Evolutionary conservation across 2,329 filamentous ascomycete species (phyloP).

Genomic region (Aspergillus tamarii): DNA sequence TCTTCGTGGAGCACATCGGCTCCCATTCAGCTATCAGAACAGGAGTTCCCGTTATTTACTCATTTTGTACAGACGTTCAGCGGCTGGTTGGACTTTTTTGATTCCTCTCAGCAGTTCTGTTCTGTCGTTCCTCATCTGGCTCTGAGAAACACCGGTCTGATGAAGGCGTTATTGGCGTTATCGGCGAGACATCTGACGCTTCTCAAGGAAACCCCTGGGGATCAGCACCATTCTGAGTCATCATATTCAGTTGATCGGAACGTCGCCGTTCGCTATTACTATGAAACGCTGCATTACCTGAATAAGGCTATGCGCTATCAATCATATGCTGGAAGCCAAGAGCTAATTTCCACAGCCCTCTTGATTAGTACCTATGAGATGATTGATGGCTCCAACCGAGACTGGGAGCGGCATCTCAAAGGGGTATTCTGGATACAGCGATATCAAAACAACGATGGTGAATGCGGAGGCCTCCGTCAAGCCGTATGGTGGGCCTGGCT

Average conservation of each 20-base stretch:
- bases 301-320: constrained; percentile 62
- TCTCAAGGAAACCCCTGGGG: constrained; percentile 13
- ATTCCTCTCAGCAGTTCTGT: constrained; percentile 45
- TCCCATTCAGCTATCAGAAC: constrained; percentile 15
- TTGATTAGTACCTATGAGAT: constrained; percentile 68
- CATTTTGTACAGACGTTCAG: constrained; percentile 28
- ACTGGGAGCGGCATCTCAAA: constrained; percentile 66
- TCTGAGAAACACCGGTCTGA: constrained; percentile 58
- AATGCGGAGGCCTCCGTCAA: constrained; percentile 58
- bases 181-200: constrained; percentile 57
- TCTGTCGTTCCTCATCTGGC: constrained; percentile 45
- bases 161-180: constrained; percentile 62
- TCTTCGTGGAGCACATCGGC: constrained; percentile 18
- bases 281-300: constrained; percentile 65
- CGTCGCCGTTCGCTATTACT: constrained; percentile 59
- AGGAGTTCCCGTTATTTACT: constrained; percentile 17
- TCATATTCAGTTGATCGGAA: constrained; percentile 36
- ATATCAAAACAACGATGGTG: constrained; percentile 64
- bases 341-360: constrained; percentile 62
- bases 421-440: constrained; percentile 69
- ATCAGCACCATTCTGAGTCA: not conserved
- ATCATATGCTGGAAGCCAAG: constrained; percentile 60
- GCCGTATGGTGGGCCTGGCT: constrained; percentile 70
- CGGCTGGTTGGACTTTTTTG: constrained; percentile 49
- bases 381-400: constrained; percentile 61